Base-by-base conservation (phyloP, 768 basidiomycete genomes). In the Trametes coccinea region DNA sequence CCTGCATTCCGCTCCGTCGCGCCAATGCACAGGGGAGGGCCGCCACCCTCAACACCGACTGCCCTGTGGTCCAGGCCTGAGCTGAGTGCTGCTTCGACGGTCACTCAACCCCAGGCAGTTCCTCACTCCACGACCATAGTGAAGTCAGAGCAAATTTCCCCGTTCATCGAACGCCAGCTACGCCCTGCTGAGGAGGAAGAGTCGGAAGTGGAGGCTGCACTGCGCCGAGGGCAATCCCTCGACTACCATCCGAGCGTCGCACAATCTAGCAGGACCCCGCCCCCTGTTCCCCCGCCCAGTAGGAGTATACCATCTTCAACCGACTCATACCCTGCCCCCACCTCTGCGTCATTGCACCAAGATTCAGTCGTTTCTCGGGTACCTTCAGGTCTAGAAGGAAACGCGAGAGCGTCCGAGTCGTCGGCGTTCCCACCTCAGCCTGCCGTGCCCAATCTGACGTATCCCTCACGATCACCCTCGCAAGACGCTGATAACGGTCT, bases 371-470 rank as follows among this genome's bases (percentile, higher is more conserved):
- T 29, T 47, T 22, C n/a, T 47, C 6, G 46, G 4, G 5, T 27
- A 47, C 46, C 7, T 11, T n/a, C 11, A 22, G 17, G 17, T 4
- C 27, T 29, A 11, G 46, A 47, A 47, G 46, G 17, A 5, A 13
- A 9, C 16, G 30, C 16, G 6, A 31, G 10, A 31, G 53, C 22
- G 8, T 17, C 55, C 31, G 43, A 33, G 27, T 41, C 52, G 16
- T 46, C 55, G 45, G 55, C 34, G 33, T 16, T 56, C 3, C 45
- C 17, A 29, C 45, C 45, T 11, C 46, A 16, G 3, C 22, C 27
- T 48, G 30, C 56, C 57, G 27, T 59, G 8, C 57, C 57, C 27
- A 49, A 59, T 33, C 16, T 59, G 49, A 49, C 49, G 31, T 59
- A 59, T 27, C 57, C 57, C 17, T 59, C 57, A 16, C 57, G 57